Base-by-base conservation (phyloP, 129 eudicot species). In the Rutidosis leptorrhynchoides region DNA sequence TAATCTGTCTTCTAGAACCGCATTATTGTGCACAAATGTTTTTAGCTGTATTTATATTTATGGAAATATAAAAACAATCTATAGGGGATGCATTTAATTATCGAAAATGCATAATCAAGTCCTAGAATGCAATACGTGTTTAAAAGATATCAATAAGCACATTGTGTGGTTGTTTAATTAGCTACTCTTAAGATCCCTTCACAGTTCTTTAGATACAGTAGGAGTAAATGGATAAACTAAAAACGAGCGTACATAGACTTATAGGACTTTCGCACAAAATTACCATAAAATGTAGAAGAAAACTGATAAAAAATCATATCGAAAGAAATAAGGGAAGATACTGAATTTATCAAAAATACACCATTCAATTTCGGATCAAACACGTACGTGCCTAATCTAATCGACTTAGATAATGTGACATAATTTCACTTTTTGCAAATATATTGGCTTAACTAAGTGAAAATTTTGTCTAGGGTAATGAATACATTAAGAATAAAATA, bases 281-380 rank as follows among this genome's bases (percentile, higher is more conserved):
- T 24, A 17, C 12, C 51, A 33, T 20, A 17, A 30, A 62, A n/a
- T 25, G 21, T 66, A 23, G 68, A 63, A 23, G 53, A 40, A 23
- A 22, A 64, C 5, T 43, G 17, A 64, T 16, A n/a, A n/a, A 28
- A 67, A 67, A 67, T 67, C 20, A 21, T 33, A 51, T 15, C 15
- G 32, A 52, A 49, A 19, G 46, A 12, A 32, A 15, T 15, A 40
- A 14, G 14, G 20, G 23, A 67, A 48, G 15, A 28, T 58, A 12
- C n/a, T 17, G 6, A 19, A n/a, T 7, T 49, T 20, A 49, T 49
- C 24, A 7, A 6, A 19, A 17, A 1, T 20, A 17, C 24, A 49
- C 55, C 24, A 49, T 49, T 17, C 24, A 11, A 48, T 35, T 32
- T 22, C 54, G 30, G 27, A 35, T 42, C 42, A 16, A 56, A 56